Percentiles rank a stretch among this genome's conserved stretches.
Conservation (phyloP, 345 rosid species). For the Eucalyptus tenuipes region DNA sequence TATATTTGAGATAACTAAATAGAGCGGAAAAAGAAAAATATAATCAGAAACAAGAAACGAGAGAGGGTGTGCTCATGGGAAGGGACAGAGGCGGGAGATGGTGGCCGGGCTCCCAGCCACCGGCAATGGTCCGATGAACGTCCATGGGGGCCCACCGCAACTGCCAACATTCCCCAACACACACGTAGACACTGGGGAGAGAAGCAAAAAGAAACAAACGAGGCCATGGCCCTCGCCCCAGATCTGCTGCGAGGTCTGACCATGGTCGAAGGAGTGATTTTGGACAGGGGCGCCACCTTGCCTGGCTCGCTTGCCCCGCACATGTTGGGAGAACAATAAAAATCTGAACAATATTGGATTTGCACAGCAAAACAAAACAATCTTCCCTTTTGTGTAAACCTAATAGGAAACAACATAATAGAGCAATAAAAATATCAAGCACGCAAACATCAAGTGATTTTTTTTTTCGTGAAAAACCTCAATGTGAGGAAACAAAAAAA, state of each 20-base stretch:
- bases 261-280: not conserved
- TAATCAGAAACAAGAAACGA: not conserved
- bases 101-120: not conserved
- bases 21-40: not conserved
- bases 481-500: too few species aligned
- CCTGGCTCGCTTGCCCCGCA: not conserved
- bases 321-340: too few species aligned
- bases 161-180: not conserved
- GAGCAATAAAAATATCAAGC: too few species aligned
- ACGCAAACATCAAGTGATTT: fast-evolving
- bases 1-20: too few species aligned
- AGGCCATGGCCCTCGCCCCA: not conserved
- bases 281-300: not conserved
- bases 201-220: not conserved
- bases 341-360: too few species aligned
- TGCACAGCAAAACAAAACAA: too few species aligned
- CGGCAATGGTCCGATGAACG: not conserved
- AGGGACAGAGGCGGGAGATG: not conserved
- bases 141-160: not conserved
- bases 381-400: too few species aligned
- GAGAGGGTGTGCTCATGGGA: not conserved
- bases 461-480: too few species aligned
- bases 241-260: not conserved
- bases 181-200: fast-evolving
- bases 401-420: too few species aligned